A percentile compares a stretch with the other conserved stretches of the same genome.
phyloP scores from a whole-genome alignment of 1,139 yeast genomes.

The Candida neerlandica region DNA sequence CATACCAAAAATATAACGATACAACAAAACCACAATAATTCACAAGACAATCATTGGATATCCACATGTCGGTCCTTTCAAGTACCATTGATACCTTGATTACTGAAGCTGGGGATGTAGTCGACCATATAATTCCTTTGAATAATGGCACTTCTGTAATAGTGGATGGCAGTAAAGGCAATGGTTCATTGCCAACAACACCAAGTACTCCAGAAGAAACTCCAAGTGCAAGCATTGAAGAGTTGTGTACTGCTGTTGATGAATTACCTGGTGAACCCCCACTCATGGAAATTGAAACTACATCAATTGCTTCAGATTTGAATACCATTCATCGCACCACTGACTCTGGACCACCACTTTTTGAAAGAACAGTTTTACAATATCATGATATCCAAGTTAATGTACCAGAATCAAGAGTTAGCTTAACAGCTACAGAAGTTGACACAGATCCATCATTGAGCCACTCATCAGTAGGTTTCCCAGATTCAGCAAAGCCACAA shows the following conservation, averaged over 20 bases:
- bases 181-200: background rate
- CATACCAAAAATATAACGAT: constrained; percentile 1
- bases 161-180: background rate
- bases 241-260: constrained; percentile 3
- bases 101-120: constrained; percentile 4
- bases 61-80: constrained; percentile 6
- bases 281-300: background rate
- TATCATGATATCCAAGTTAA: constrained; percentile 11
- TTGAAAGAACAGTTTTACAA: constrained; percentile 14
- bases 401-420: constrained; percentile 12
- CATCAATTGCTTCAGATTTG: constrained; percentile 1
- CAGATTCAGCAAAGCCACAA: background rate
- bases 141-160: background rate
- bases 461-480: background rate
- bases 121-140: background rate
- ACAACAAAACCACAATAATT: background rate
- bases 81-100: constrained; percentile 8
- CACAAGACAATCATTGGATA: no score
- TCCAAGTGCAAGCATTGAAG: constrained; percentile 2
- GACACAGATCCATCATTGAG: constrained; percentile 5
- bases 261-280: background rate
- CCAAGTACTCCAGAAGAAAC: background rate
- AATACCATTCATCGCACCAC: background rate
- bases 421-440: constrained; percentile 10
- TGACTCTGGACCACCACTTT: constrained; percentile 6